phyloP scores from a whole-genome alignment of 345 rosid species.

The Theobroma cacao region DNA sequence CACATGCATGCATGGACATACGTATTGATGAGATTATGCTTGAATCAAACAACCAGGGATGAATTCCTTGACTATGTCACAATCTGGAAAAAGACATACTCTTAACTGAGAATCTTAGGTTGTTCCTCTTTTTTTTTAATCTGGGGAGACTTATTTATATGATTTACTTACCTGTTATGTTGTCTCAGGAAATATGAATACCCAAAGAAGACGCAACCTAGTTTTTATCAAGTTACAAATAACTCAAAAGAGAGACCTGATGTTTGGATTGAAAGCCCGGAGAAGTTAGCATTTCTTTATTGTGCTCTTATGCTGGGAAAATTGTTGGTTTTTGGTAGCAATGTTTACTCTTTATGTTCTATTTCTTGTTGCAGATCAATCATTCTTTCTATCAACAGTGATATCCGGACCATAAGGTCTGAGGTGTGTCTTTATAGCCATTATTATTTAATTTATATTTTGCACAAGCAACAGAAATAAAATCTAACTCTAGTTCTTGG shows the following conservation, averaged over 20 bases:
- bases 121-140: neutral
- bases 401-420: slow-evolving; percentile 88
- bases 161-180: slow-evolving; percentile 17
- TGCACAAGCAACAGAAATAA: neutral
- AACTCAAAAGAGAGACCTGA: slow-evolving; percentile 94
- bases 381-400: slow-evolving; percentile 87
- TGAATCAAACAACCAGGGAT: neutral
- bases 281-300: slow-evolving; percentile 54
- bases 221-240: slow-evolving; percentile 83
- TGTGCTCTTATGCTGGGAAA: slow-evolving; percentile 11
- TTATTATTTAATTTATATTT: slow-evolving; percentile 8
- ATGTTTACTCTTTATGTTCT: slow-evolving; percentile 11
- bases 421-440: slow-evolving; percentile 55
- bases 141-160: neutral
- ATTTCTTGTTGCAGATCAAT: slow-evolving; percentile 59
- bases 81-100: neutral
- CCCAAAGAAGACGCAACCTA: slow-evolving; percentile 80
- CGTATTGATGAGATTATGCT: neutral
- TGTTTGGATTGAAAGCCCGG: slow-evolving; percentile 98
- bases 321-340: neutral
- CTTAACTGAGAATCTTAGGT: neutral
- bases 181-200: slow-evolving; percentile 76
- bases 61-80: neutral
- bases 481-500: slow-evolving; percentile 1
- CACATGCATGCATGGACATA: neutral